Evolutionary conservation across 805 yeast genomes (phyloP).

Genomic region (Maudiozyma pseudohumilis): DNA sequence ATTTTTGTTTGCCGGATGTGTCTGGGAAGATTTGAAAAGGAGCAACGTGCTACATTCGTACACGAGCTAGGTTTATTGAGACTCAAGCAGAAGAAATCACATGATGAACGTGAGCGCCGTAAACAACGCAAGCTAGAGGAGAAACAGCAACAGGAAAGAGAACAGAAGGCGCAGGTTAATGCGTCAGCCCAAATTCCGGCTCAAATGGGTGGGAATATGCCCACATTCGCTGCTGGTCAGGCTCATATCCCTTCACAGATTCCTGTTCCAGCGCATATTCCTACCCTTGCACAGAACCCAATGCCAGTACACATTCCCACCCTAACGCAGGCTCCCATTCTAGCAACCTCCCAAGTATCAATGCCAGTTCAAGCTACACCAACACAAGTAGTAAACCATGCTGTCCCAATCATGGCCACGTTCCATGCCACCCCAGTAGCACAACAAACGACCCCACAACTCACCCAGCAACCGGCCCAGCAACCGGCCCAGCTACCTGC

Average conservation of each 20-base stretch:
- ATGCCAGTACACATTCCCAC: no score
- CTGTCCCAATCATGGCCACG: no score
- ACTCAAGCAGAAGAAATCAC: conserved; percentile 17
- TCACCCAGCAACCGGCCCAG: background rate
- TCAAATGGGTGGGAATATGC: background rate
- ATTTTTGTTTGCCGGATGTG: conserved; percentile 23
- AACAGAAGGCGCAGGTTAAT: background rate
- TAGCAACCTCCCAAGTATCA: no score
- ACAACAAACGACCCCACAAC: background rate
- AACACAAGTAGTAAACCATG: no score
- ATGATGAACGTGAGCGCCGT: conserved; percentile 24
- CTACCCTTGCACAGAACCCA: no score
- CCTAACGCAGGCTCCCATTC: no score
- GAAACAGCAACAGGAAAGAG: conserved; percentile 9
- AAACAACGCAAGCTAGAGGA: conserved; percentile 16
- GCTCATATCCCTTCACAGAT: no score
- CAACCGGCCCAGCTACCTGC: background rate
- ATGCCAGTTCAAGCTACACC: no score
- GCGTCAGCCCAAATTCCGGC: background rate
- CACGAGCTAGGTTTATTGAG: conserved; percentile 19
- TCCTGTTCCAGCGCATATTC: no score
- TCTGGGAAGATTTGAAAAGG: conserved; percentile 15
- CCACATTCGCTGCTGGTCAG: no score
- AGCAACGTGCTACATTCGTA: conserved; percentile 15
- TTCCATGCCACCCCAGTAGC: no score